Base-by-base conservation (phyloP, 1,284 basidiomycete species). In the Mycena sp. region DNA sequence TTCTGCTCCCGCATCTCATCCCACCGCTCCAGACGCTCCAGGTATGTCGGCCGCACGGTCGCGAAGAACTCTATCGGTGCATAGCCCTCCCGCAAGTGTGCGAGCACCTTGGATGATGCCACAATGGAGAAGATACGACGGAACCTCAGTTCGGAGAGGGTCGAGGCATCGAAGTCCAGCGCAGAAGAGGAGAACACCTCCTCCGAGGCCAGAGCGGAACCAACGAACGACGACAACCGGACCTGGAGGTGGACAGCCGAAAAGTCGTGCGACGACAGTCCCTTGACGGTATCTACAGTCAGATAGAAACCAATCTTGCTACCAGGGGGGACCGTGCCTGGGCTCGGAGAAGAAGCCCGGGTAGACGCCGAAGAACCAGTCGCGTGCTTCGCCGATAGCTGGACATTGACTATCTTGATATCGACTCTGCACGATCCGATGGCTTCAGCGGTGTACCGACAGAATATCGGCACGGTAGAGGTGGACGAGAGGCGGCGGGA, bases 11-110 rank as follows among this genome's bases (percentile, higher is more conserved):
- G 87, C 81, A 94, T 83, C 72, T 95, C 92, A 72, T 97, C 95
- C 93, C 94, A 98, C 45, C 93, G 85, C 72, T 96, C 94, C 76
- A 98, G 80, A 10, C 94, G 87, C 68, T 94, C 91, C 61, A 98
- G 77, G 76, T 96, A 98, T 14, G 89, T 91, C 6, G 92, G 85
- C 55, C 87, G 89, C 44, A 92, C 83, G 9, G 89, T 83, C 9
- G 93, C 95, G 67, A 95, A 98, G 75, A 98, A 93, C 72, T 96
- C 93, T 71, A 98, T 85, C 0, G 90, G 89, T 1, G 90, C 93
- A 73, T 94, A 94, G 12, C 89, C 89, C 63, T 87, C 82, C 25
- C 86, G 84, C 25, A 97, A 77, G 74, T 95, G 87, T n/a, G 79
- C 81, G 40, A 93, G 76, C 23, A 94, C 88, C 73, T 91, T 93